Percentiles rank a stretch among this genome's conserved stretches.
phyloP scores from a whole-genome alignment of 768 basidiomycete genomes.

The Russula dissimulans region DNA sequence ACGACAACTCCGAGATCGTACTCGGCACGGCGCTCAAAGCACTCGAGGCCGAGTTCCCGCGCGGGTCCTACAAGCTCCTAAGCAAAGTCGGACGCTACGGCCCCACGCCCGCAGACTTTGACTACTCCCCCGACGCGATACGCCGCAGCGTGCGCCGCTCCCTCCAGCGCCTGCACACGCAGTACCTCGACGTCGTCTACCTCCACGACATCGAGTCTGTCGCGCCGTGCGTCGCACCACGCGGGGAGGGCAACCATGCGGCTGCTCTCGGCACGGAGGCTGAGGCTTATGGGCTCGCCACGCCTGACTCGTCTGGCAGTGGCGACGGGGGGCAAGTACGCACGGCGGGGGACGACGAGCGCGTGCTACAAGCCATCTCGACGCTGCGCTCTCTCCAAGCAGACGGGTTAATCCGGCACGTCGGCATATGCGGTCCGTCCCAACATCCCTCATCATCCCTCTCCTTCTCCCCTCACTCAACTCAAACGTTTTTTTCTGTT shows the following conservation, averaged over 20 bases:
- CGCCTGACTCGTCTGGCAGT: conserved; percentile 45
- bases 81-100: conserved; percentile 85
- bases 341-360: conserved; percentile 43
- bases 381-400: conserved; percentile 60
- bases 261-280: conserved; percentile 45
- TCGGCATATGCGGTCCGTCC: conserved; percentile 69
- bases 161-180: conserved; percentile 58
- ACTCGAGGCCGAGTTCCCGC: conserved; percentile 61
- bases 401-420: conserved; percentile 59
- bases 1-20: conserved; percentile 71
- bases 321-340: background rate
- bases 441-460: background rate
- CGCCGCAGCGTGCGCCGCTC: conserved; percentile 59
- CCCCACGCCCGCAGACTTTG: conserved; percentile 37
- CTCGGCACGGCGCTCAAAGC: conserved; percentile 56
- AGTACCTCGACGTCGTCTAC: conserved; percentile 73
- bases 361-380: conserved; percentile 55
- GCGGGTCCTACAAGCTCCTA: conserved; percentile 69
- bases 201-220: conserved; percentile 83
- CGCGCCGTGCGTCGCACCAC: conserved; percentile 41
- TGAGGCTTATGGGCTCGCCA: conserved; percentile 53
- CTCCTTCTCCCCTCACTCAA: background rate
- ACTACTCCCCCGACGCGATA: conserved; percentile 62
- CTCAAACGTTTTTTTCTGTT: too few relatives aligned
- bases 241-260: conserved; percentile 45